A percentile compares a stretch with the other conserved stretches of the same genome.
Evolutionary conservation across 2,329 filamentous ascomycete species (phyloP).

Genomic region (Phoma sp.): DNA sequence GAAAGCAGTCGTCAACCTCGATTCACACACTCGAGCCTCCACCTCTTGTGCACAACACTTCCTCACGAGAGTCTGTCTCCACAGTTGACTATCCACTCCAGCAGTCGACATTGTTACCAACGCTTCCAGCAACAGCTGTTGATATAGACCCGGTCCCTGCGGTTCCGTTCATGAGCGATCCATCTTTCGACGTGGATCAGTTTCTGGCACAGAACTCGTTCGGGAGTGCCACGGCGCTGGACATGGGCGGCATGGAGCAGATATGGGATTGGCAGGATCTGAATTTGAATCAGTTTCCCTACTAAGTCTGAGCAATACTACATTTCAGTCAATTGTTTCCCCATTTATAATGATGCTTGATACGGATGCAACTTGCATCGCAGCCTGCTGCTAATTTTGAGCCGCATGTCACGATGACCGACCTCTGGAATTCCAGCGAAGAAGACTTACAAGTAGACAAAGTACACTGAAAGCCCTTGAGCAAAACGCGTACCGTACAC

Average conservation of each 20-base stretch:
- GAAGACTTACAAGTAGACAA: too few species aligned
- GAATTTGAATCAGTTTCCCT: constrained; percentile 29
- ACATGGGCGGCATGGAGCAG: constrained; percentile 42
- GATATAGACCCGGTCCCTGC: constrained; percentile 5
- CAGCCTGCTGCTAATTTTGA: not conserved
- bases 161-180: constrained; percentile 22
- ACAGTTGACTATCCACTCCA: not conserved
- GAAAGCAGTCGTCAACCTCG: constrained; percentile 16
- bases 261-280: constrained; percentile 43
- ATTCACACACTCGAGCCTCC: not conserved
- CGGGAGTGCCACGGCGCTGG: constrained; percentile 16
- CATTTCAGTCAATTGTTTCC: not conserved
- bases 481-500: not conserved
- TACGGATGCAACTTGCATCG: not conserved
- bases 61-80: not conserved
- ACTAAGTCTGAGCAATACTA: not conserved
- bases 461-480: too few species aligned
- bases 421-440: too few species aligned
- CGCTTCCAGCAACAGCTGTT: not conserved
- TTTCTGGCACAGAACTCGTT: constrained; percentile 40
- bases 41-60: constrained; percentile 4
- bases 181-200: constrained; percentile 37
- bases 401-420: not conserved
- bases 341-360: not conserved
- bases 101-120: not conserved